Base-by-base conservation (phyloP, 495 filamentous ascomycete species). In the Astrocystis sublimbata region DNA sequence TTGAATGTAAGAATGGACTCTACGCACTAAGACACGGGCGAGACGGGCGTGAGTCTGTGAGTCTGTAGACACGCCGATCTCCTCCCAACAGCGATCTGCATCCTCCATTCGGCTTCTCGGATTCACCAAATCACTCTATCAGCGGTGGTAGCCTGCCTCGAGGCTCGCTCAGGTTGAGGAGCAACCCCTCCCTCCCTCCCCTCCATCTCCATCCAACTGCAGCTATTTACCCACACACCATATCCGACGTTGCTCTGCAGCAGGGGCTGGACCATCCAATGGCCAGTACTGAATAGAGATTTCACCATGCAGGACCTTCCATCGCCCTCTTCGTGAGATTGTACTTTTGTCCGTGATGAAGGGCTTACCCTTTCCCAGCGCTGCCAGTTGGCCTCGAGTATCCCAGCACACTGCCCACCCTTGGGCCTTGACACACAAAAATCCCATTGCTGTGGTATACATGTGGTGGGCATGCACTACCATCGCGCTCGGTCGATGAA, bases 261-360 rank as follows among this genome's bases (percentile, higher is more conserved):
- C 57, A 51, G 35, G 57, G 57, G 33, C 41, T 12, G 4, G 21
- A 17, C 2, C 40, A 15, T 6, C 54, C 54, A 45, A 57, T 57
- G 26, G 40, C 38, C 30, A 40, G 33, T 10, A 24, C 56, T 42
- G 31, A 10, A 36, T 31, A 10, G 38, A 47, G 42, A 13, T 49
- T 42, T 58, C 30, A 9, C 6, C 56, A 31, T 49, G 56, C 24
- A 57, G 45, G 54, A 57, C 54, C 13, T 35, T 6, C 54, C 54
- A 57, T 17, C 54, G 40, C 54, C 40, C 15, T n/a, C n/a, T n/a
- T 40, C 54, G n/a, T 57, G 28, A 19, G 31, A 19, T 54, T 21
- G 54, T n/a, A 58, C 30, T 47, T 23, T 36, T n/a, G n/a, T n/a
- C n/a, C n/a, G 15, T 31, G 35, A 53, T 53, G 38, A 52, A 19